Percentiles rank a stretch among this genome's conserved stretches.
Evolutionary conservation across 768 basidiomycete species (phyloP).

Genomic region (Collybiopsis luxurians): DNA sequence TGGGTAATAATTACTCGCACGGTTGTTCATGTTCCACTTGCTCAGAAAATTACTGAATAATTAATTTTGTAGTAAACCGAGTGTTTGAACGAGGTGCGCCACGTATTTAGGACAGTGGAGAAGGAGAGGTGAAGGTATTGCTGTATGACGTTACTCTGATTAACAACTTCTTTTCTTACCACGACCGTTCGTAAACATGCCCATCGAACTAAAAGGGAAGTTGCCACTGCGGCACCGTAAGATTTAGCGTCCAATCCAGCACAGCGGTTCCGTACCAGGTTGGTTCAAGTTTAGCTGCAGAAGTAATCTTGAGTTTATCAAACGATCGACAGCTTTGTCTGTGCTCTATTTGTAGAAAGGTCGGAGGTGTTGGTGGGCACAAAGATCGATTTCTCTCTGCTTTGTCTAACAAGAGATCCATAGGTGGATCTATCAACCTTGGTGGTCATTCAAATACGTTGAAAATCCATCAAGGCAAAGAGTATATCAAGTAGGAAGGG

Average conservation of each 20-base stretch:
- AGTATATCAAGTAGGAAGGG: slow-evolving; percentile 44
- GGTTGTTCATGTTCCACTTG: no score
- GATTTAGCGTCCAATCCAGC: slow-evolving; percentile 46
- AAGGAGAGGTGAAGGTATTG: no score
- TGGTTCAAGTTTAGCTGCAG: slow-evolving; percentile 2
- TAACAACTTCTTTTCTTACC: no score
- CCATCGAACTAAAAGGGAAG: slow-evolving; percentile 53
- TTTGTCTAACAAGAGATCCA: no score
- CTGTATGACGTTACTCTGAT: no score
- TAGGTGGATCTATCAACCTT: slow-evolving; percentile 65
- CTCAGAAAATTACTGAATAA: no score
- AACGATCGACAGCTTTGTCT: slow-evolving; percentile 52
- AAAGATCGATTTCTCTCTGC: no score
- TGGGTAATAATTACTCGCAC: no score
- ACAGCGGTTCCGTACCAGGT: slow-evolving; percentile 68
- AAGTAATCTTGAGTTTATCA: neutral
- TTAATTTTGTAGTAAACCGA: no score
- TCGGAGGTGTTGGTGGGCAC: slow-evolving; percentile 41
- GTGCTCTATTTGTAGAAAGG: slow-evolving; percentile 72
- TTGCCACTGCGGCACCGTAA: slow-evolving; percentile 52
- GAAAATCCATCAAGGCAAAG: slow-evolving; percentile 48
- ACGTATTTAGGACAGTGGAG: no score
- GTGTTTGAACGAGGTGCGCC: no score
- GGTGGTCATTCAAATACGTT: slow-evolving; percentile 52
- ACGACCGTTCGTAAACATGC: slow-evolving; percentile 40